A percentile compares a stretch with the other conserved stretches of the same genome.
phyloP scores from a whole-genome alignment of 2,329 filamentous ascomycete species.

The Nannizziopsis arthrosporioides region DNA sequence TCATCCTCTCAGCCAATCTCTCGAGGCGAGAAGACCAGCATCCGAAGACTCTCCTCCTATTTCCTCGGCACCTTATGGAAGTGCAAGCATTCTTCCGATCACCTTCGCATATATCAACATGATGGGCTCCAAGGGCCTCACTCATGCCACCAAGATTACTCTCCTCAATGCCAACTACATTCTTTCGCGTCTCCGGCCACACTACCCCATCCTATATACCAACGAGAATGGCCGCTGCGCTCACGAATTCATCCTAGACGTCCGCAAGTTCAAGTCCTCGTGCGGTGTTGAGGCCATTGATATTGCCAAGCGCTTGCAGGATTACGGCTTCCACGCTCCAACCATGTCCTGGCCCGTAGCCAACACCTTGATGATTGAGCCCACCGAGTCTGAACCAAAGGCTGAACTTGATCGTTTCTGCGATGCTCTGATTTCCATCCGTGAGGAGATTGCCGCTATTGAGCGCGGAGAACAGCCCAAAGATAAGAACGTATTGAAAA shows the following conservation, averaged over 20 bases:
- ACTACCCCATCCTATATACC: slow-evolving; percentile 90
- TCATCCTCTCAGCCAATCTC: slow-evolving; percentile 48
- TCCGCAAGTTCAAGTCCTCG: slow-evolving; percentile 69
- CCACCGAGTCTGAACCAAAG: slow-evolving; percentile 85
- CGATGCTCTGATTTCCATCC: slow-evolving; percentile 76
- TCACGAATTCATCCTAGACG: slow-evolving; percentile 93
- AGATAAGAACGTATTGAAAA: slow-evolving; percentile 75
- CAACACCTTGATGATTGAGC: slow-evolving; percentile 96
- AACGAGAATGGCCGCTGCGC: slow-evolving; percentile 80
- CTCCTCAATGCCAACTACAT: slow-evolving; percentile 98
- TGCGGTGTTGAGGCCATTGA: slow-evolving; percentile 84
- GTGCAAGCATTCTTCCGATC: slow-evolving; percentile 84
- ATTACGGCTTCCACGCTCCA: slow-evolving; percentile 93
- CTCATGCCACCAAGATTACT: slow-evolving; percentile 79
- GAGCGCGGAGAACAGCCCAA: slow-evolving; percentile 67
- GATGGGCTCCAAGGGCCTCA: slow-evolving; percentile 76
- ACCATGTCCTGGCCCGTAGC: slow-evolving; percentile 96
- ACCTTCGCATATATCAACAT: slow-evolving; percentile 91
- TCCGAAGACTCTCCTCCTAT: slow-evolving; percentile 49
- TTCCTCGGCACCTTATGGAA: slow-evolving; percentile 73
- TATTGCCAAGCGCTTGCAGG: slow-evolving; percentile 89
- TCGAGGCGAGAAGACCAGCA: slow-evolving; percentile 29
- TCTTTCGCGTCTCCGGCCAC: slow-evolving; percentile 67
- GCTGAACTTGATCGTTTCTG: slow-evolving; percentile 89
- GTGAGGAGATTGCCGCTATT: slow-evolving; percentile 69